Percentiles rank a stretch among this genome's conserved stretches.
These are phyloP conservation scores for Rhododendron molle DNA, from an alignment of 148 eudicot genomes.

Conservation along the genomic window DNA sequence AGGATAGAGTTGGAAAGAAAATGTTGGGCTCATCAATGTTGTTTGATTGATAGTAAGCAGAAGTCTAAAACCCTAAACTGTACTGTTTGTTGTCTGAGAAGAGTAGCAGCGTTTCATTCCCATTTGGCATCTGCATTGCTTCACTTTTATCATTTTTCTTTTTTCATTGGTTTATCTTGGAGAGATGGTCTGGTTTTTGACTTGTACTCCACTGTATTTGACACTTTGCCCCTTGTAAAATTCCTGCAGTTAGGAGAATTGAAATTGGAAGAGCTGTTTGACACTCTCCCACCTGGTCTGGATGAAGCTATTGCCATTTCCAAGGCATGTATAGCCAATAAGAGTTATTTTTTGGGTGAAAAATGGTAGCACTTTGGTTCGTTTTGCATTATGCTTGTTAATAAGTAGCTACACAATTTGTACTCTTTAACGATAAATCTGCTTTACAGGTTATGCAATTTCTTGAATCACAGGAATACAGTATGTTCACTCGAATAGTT, in stretches of 20 bases:
- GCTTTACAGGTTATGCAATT: slow-evolving; percentile 73
- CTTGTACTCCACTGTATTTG: not conserved
- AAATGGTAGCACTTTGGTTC: not conserved
- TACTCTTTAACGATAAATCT: slow-evolving; percentile 6
- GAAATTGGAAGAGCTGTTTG: slow-evolving; percentile 87
- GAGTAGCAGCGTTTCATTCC: not conserved
- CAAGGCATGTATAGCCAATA: slow-evolving; percentile 37
- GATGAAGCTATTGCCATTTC: slow-evolving; percentile 94
- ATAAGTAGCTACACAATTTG: not conserved
- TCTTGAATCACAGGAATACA: slow-evolving; percentile 69
- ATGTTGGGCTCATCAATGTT: not conserved
- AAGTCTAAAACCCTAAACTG: not conserved
- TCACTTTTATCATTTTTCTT: not conserved
- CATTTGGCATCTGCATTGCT: not conserved
- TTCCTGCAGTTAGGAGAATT: slow-evolving; percentile 61
- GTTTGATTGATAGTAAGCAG: not conserved
- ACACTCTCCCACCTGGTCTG: slow-evolving; percentile 86
- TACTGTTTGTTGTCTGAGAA: not conserved
- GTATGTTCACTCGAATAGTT: slow-evolving; percentile 76
- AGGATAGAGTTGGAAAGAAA: not conserved
- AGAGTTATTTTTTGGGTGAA: not conserved
- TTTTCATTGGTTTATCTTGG: not conserved
- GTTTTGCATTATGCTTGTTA: not conserved
- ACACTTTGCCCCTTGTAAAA: not conserved
- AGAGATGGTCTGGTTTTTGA: not conserved